Percentiles rank a stretch among this genome's conserved stretches.
These are phyloP conservation scores for Kurtzmaniella quercitrusa DNA, from an alignment of 1,139 yeast species.

Conservation along the genomic window DNA sequence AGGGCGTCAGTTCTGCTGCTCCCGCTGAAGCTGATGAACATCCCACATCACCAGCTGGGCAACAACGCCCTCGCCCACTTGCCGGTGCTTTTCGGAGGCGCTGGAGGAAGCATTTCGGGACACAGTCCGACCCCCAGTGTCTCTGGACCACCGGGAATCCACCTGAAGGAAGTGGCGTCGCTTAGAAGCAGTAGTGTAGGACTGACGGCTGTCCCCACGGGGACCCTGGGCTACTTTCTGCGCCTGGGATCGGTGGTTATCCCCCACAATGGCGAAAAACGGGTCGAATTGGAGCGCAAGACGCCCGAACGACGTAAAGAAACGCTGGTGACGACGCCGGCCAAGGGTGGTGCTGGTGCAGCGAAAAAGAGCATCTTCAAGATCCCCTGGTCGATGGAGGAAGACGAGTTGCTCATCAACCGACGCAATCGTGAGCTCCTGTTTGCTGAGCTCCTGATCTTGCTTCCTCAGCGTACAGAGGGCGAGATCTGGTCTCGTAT, in stretches of 20 bases:
- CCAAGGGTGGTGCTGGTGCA: conserved; percentile 16
- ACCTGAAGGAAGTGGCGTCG: conserved; percentile 34
- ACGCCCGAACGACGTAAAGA: conserved; percentile 1
- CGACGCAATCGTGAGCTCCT: conserved; percentile 58
- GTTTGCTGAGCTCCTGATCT: conserved; percentile 68
- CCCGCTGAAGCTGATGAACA: conserved; percentile 47
- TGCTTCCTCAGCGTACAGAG: conserved; percentile 70
- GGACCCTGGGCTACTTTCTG: conserved; percentile 31
- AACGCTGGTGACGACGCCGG: background rate
- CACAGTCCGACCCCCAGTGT: conserved; percentile 41
- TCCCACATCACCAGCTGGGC: conserved; percentile 45
- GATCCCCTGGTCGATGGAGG: conserved; percentile 60
- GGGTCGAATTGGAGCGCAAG: conserved; percentile 18
- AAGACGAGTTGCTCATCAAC: conserved; percentile 62
- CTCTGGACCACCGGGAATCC: conserved; percentile 29
- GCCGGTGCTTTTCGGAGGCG: conserved; percentile 40
- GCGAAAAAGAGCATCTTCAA: conserved; percentile 19
- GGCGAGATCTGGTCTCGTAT: conserved; percentile 68
- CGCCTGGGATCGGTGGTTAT: conserved; percentile 45
- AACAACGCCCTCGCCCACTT: conserved; percentile 40
- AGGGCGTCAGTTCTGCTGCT: conserved; percentile 42
- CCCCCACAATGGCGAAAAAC: conserved; percentile 32
- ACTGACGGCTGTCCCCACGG: conserved; percentile 5
- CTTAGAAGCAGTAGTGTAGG: conserved; percentile 40
- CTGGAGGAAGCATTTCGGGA: conserved; percentile 38